phyloP scores from a whole-genome alignment of 768 basidiomycete genomes.

The Harrya chromipes region DNA sequence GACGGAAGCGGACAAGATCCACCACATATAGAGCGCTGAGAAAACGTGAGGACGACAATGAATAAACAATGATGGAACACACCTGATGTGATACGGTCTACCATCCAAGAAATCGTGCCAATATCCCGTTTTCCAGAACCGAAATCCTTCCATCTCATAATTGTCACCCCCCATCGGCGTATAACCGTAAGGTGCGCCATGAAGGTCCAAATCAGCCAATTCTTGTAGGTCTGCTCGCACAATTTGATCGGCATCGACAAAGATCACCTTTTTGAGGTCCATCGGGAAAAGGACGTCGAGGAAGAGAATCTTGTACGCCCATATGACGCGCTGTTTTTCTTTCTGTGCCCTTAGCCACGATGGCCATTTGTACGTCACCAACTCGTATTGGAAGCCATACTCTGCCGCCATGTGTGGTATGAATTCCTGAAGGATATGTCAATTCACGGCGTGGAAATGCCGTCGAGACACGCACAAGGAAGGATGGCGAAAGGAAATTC shows the following conservation, averaged over 20 bases:
- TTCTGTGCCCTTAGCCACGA: constrained; percentile 96
- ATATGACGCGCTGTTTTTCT: constrained; percentile 97
- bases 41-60: constrained; percentile 8
- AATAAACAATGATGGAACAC: constrained; percentile 16
- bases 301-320: constrained; percentile 99
- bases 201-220: constrained; percentile 87
- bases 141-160: constrained; percentile 92
- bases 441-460: background rate
- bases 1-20: constrained; percentile 92
- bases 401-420: constrained; percentile 89
- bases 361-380: constrained; percentile 99
- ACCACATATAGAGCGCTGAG: constrained; percentile 93
- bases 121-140: constrained; percentile 98
- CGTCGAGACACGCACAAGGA: constrained; percentile 58
- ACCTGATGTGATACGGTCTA: constrained; percentile 94
- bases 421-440: constrained; percentile 62
- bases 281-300: constrained; percentile 98
- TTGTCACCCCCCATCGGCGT: constrained; percentile 98
- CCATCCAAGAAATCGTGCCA: constrained; percentile 88
- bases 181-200: constrained; percentile 93
- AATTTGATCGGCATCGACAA: constrained; percentile 97
- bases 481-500: constrained; percentile 97
- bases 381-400: constrained; percentile 93
- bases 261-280: constrained; percentile 98
- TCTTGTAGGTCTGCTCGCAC: constrained; percentile 95